A percentile compares a stretch with the other conserved stretches of the same genome.
Evolutionary conservation across 768 basidiomycete species (phyloP).

Genomic region (Mycena belliarum): DNA sequence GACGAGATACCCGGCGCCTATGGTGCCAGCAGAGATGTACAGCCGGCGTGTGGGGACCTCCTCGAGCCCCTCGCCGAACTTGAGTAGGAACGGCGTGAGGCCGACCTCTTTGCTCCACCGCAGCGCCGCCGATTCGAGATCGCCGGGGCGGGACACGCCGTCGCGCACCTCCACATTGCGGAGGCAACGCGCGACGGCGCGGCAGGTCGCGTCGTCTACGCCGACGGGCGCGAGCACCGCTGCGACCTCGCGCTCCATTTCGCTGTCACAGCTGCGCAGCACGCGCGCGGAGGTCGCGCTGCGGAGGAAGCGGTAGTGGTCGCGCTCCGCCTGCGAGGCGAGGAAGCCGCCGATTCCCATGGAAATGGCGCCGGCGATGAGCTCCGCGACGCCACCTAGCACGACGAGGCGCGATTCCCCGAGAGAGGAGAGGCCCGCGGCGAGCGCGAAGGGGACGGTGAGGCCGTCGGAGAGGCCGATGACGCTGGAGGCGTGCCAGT

Average conservation of each 20-base stretch:
- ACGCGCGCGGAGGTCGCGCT: slow-evolving; percentile 80
- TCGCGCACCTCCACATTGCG: slow-evolving; percentile 57
- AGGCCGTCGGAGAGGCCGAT: slow-evolving; percentile 89
- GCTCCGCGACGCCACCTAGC: slow-evolving; percentile 91
- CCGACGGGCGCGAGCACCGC: slow-evolving; percentile 88
- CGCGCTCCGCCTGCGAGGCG: slow-evolving; percentile 94
- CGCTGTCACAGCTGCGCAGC: slow-evolving; percentile 82
- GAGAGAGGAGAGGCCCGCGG: slow-evolving; percentile 86
- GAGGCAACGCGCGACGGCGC: slow-evolving; percentile 75
- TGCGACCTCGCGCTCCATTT: slow-evolving; percentile 94
- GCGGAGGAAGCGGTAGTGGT: slow-evolving; percentile 85
- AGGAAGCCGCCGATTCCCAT: slow-evolving; percentile 99
- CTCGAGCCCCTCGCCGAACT: slow-evolving; percentile 95
- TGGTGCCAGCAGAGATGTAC: slow-evolving; percentile 91
- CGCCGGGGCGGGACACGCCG: slow-evolving; percentile 5
- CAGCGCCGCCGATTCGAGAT: slow-evolving; percentile 58
- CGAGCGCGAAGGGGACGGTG: slow-evolving; percentile 89
- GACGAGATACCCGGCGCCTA: slow-evolving; percentile 90
- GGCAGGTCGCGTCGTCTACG: slow-evolving; percentile 79
- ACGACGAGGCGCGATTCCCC: slow-evolving; percentile 92
- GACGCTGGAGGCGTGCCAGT: slow-evolving; percentile 49
- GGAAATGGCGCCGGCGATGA: slow-evolving; percentile 93
- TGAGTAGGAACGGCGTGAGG: slow-evolving; percentile 89
- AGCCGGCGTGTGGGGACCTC: slow-evolving; percentile 84
- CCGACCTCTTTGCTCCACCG: slow-evolving; percentile 81